phyloP scores from a whole-genome alignment of 805 yeast species.

The Candida ipomoeae region DNA sequence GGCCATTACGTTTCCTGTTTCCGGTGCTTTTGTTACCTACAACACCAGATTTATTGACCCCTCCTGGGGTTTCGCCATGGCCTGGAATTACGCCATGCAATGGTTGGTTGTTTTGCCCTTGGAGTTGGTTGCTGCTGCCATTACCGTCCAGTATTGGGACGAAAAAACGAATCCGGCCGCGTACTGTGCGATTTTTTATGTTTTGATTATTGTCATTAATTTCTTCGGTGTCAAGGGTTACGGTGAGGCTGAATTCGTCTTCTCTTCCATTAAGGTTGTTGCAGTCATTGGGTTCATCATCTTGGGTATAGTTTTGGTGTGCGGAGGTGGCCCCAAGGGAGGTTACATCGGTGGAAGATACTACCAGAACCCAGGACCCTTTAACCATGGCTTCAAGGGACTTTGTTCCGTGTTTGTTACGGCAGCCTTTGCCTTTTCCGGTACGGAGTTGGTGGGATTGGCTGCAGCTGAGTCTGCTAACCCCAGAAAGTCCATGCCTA shows the following conservation, averaged over 20 bases:
- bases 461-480: conserved; percentile 35
- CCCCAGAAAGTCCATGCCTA: conserved; percentile 38
- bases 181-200: conserved; percentile 55
- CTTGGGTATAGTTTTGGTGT: conserved; percentile 47
- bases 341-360: conserved; percentile 38
- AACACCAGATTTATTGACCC: conserved; percentile 64
- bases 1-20: conserved; percentile 50
- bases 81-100: conserved; percentile 63
- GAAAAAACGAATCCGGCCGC: conserved; percentile 48
- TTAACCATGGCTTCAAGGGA: conserved; percentile 36
- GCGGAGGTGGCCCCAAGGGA: conserved; percentile 44
- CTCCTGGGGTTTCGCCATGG: conserved; percentile 67
- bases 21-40: conserved; percentile 50
- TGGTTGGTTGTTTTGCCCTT: conserved; percentile 56
- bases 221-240: conserved; percentile 18
- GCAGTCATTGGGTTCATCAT: conserved; percentile 58
- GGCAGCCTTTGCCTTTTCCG: conserved; percentile 41
- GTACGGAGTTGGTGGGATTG: conserved; percentile 39
- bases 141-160: conserved; percentile 54
- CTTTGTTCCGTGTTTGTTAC: conserved; percentile 37
- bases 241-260: conserved; percentile 62
- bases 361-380: conserved; percentile 37
- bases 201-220: conserved; percentile 33
- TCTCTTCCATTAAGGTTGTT: conserved; percentile 60
- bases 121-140: conserved; percentile 61